Evolutionary conservation across 1,139 yeast genomes (phyloP).

Genomic region (Magnusiomyces sp.): DNA sequence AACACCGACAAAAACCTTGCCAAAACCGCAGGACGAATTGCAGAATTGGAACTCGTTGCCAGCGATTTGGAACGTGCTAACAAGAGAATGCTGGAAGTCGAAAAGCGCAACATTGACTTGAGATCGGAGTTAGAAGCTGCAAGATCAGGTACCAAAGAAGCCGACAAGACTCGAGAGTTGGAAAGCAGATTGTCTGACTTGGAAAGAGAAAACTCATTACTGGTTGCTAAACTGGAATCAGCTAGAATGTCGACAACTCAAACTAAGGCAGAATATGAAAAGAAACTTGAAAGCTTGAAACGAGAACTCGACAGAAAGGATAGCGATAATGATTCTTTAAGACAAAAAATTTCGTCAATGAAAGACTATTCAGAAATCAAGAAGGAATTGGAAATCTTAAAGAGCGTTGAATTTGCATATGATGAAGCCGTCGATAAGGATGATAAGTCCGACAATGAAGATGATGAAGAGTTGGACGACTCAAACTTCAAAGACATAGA

Average conservation of each 20-base stretch:
- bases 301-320: constrained; percentile 44
- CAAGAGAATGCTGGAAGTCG: constrained; percentile 59
- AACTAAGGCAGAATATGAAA: constrained; percentile 19
- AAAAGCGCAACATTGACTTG: constrained; percentile 67
- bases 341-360: constrained; percentile 53
- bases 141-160: constrained; percentile 39
- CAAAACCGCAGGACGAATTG: constrained; percentile 27
- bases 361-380: constrained; percentile 79
- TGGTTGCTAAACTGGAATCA: constrained; percentile 50
- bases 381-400: constrained; percentile 60
- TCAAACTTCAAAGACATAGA: constrained; percentile 16
- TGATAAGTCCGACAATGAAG: constrained; percentile 28
- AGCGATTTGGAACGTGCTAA: constrained; percentile 72
- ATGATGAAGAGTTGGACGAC: constrained; percentile 26
- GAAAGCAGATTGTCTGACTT: constrained; percentile 28
- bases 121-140: constrained; percentile 53
- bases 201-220: constrained; percentile 47
- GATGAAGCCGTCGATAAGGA: constrained; percentile 24
- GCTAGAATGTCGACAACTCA: constrained; percentile 19
- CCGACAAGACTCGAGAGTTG: constrained; percentile 39
- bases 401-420: constrained; percentile 54
- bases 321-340: constrained; percentile 45
- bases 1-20: constrained; percentile 17
- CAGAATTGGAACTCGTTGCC: constrained; percentile 56
- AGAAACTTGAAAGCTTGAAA: constrained; percentile 33